Conservation (phyloP, 805 yeast species). For the Groenewaldozyma salmanticensis region DNA sequence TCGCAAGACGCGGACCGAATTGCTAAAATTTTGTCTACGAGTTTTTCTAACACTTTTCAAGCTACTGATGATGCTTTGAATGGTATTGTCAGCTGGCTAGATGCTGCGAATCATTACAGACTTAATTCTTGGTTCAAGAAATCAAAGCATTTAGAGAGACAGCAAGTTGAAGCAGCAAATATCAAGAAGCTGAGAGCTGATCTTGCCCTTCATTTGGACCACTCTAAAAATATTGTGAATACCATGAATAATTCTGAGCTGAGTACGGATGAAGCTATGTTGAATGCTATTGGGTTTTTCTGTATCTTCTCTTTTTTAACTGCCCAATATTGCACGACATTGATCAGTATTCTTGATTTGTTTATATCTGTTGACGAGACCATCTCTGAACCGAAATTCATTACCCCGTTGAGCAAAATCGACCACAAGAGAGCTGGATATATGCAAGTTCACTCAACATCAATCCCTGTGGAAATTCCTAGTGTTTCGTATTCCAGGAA, state of each 20-base stretch:
- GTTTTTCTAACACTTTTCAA: too few relatives aligned
- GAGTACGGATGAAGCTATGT: not conserved
- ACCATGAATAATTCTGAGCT: not conserved
- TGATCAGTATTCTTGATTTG: too few relatives aligned
- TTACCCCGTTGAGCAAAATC: too few relatives aligned
- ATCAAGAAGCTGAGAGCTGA: not conserved
- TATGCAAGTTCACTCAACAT: too few relatives aligned
- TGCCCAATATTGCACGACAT: not conserved
- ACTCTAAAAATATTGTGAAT: not conserved
- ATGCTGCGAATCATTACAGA: slow-evolving; percentile 18
- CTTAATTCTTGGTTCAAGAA: slow-evolving; percentile 5
- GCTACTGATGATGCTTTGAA: slow-evolving; percentile 11
- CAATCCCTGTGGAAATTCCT: too few relatives aligned
- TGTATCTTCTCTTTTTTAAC: not conserved
- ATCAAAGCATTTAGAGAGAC: not conserved
- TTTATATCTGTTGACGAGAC: too few relatives aligned
- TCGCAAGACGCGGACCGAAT: too few relatives aligned
- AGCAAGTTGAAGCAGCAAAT: not conserved
- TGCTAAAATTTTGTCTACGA: not conserved
- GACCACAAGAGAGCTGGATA: too few relatives aligned
- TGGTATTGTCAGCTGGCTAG: slow-evolving; percentile 15
- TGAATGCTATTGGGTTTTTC: not conserved
- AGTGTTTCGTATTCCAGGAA: too few relatives aligned
- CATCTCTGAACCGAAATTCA: too few relatives aligned
- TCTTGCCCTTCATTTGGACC: not conserved